Evolutionary conservation across 805 yeast species (phyloP), one percentile per base, ranked within the genome.

Genomic region (Kodamaea fukazawae): DNA sequence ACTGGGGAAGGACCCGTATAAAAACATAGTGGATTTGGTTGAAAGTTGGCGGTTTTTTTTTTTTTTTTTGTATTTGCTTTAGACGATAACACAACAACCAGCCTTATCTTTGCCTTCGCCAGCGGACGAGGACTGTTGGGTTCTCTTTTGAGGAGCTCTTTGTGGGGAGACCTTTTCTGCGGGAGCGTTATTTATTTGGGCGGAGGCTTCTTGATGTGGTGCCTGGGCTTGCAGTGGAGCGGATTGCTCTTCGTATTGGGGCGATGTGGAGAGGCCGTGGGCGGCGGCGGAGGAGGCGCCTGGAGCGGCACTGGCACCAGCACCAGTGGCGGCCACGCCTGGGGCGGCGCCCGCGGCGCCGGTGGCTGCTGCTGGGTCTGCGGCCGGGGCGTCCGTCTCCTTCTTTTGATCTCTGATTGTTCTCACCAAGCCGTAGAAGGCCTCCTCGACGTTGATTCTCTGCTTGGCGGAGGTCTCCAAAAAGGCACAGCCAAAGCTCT

Each of bases 381-480:
- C 29, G 27, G 8, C 14, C 31, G 29, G 29, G 29, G 39, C 12
- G 29, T 23, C 43, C 32, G 25, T 27, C 26, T 33, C 49, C 31
- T 54, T 60, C 23, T 20, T 20, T 20, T 20, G 23, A 20, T 20
- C 23, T 46, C 63, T 73, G 39, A 82, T 78, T 32, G 71, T 68
- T 49, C 88, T 73, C 11, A 83, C 86, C 47, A 84, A 59, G 28
- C 79, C 81, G 55, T 74, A 81, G 60, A 87, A 87, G 2, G 90
- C 84, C 53, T 83, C 88, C 57, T 87, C 95, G 32, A 93, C 97
- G 53, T 93, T 90, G 49, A 83, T 75, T 44, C 95, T 82, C 53
- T 84, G 86, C 62, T 93, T 93, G 16, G 98, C 98, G 29, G 91
- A 81, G 1, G 98, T 87, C 65, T 93, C 99, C 51, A 90, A 74